Conservation (phyloP, 2,329 filamentous ascomycete genomes). For the Thelonectria discophora region DNA sequence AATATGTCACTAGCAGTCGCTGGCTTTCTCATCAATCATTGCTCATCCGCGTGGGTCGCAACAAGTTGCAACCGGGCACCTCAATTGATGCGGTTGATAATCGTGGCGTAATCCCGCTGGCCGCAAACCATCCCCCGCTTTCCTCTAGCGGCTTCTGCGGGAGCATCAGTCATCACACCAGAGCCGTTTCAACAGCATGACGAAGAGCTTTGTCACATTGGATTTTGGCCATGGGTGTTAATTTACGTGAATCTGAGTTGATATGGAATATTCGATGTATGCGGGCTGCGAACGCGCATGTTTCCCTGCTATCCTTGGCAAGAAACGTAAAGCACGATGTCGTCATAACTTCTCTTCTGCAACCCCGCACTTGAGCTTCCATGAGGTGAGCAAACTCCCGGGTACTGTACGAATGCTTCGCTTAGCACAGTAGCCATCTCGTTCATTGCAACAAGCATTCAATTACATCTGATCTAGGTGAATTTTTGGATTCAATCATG, state of each 20-base stretch:
- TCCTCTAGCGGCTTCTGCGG: constrained; percentile 21
- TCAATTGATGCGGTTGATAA: constrained; percentile 35
- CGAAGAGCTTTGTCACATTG: constrained; percentile 22
- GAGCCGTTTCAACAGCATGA: constrained; percentile 31
- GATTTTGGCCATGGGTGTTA: background rate
- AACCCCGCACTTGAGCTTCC: background rate
- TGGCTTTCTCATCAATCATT: constrained; percentile 35
- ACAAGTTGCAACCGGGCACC: background rate
- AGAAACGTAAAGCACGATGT: background rate
- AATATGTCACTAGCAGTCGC: constrained; percentile 27
- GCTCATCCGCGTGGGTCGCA: constrained; percentile 3
- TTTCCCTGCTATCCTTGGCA: background rate
- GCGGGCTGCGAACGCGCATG: background rate
- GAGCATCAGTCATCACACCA: constrained; percentile 33
- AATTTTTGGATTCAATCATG: constrained; percentile 27
- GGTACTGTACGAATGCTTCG: too few relatives aligned
- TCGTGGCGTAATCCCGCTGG: constrained; percentile 38
- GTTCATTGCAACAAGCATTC: constrained; percentile 5
- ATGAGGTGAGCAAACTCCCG: too few relatives aligned
- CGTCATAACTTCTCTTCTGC: background rate
- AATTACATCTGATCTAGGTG: constrained; percentile 34
- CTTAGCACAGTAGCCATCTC: background rate
- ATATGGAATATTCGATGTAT: too few relatives aligned
- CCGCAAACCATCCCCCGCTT: constrained; percentile 32
- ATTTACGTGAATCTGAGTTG: too few relatives aligned